A percentile compares a stretch with the other conserved stretches of the same genome.
Conservation (phyloP, 2,329 filamentous ascomycete genomes). For the Colletotrichum scovillei region DNA sequence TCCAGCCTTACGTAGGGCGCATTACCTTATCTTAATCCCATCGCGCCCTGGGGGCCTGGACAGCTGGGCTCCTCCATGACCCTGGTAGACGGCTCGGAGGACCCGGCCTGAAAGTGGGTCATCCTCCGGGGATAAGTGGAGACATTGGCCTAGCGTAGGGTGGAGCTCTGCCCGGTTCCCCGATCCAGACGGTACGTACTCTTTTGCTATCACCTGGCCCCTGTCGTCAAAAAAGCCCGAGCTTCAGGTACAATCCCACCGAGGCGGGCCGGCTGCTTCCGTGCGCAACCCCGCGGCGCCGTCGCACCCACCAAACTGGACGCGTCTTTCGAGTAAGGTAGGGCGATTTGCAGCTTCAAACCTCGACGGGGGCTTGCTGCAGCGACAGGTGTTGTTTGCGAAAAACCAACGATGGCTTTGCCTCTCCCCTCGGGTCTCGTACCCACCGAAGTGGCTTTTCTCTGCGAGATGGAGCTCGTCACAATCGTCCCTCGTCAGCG, state of each 20-base stretch:
- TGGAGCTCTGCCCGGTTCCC: background rate
- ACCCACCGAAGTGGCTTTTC: constrained; percentile 89
- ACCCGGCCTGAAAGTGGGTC: background rate
- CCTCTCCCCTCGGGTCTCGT: constrained; percentile 70
- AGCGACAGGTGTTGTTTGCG: background rate
- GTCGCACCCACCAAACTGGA: constrained; percentile 15
- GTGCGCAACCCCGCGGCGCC: constrained; percentile 9
- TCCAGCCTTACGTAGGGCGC: background rate
- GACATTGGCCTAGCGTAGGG: background rate
- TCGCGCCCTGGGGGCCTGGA: background rate
- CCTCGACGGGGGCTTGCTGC: background rate
- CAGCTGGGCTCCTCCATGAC: background rate
- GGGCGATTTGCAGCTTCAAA: background rate
- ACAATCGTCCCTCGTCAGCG: constrained; percentile 92
- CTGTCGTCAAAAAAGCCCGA: background rate
- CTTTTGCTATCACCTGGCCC: background rate
- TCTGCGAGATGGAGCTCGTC: constrained; percentile 97
- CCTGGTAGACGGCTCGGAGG: background rate
- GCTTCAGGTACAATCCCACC: background rate
- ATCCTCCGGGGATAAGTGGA: background rate
- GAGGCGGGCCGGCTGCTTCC: constrained; percentile 21
- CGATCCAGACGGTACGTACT: background rate
- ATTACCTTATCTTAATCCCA: background rate
- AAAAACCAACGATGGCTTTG: constrained; percentile 55
- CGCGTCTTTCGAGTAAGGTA: background rate